Base-by-base conservation (phyloP, 2,329 filamentous ascomycete genomes). In the Apiospora pterosperma region DNA sequence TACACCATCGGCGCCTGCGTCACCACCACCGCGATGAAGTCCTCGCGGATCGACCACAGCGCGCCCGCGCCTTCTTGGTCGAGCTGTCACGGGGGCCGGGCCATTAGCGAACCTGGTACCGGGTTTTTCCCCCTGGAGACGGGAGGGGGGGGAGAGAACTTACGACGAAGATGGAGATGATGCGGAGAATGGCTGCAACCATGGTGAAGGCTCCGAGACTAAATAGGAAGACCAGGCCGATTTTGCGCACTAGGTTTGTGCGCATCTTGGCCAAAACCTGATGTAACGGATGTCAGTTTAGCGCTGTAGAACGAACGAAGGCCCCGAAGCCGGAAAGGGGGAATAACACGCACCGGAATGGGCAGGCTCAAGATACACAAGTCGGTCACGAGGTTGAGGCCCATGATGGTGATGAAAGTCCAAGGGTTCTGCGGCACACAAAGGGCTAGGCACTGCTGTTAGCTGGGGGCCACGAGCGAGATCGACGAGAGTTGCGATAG, bases 41-140 rank as follows among this genome's bases (percentile, higher is more conserved):
- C 76, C 65, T 79, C 77, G 14, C 76, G 74, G 31, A 76, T 74
- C 4, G 76, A 78, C 78, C 78, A 79, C 23, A 79, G 72, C 0
- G 77, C 58, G n/a, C 58, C 58, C 23, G 34, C 58, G 23, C 34
- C 16, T 60, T 60, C 34, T 38, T 60, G 58, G 58, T 60, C 16
- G n/a, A 38, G 36, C 58, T 60, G 14, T 23, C 1, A 2, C 2
- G 11, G 5, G 5, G 14, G 4, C 7, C 8, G 21, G 7, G 21
- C n/a, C 28, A 59, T 25, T 41, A 41, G 10, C 38, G 38, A 41
- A 11, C 11, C 38, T 23, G 7, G 3, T 25, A 16, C 21, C 8
- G 3, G 4, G 4, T 34, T n/a, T 36, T 36, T 16, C 16, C 1
- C 16, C 19, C 11, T 41, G 28, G 2, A n/a, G 19, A 28, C 21